These are phyloP conservation scores for Leccinum boreale DNA, from an alignment of 768 basidiomycete species.

Conservation along the genomic window DNA sequence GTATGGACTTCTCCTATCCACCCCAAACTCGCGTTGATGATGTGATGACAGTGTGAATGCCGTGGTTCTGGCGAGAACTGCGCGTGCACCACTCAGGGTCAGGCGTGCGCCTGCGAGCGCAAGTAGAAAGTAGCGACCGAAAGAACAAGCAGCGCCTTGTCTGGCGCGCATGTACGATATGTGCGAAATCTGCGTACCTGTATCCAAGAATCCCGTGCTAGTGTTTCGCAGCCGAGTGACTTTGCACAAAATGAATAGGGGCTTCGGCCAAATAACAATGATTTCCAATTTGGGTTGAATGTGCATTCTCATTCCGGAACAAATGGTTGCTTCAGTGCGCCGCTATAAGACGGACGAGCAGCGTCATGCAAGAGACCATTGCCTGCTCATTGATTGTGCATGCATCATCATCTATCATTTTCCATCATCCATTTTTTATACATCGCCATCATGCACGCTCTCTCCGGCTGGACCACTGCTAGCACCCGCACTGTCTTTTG, in stretches of 20 bases:
- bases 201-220: neutral
- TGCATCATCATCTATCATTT: neutral
- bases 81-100: conserved; percentile 12
- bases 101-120: conserved; percentile 16
- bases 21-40: neutral
- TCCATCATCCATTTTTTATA: neutral
- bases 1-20: neutral
- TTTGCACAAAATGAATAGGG: conserved; percentile 5
- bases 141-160: conserved; percentile 11
- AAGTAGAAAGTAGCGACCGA: conserved; percentile 11
- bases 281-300: conserved; percentile 13
- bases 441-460: conserved; percentile 12
- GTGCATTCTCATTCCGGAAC: neutral
- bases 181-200: neutral
- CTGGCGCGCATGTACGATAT: conserved; percentile 2
- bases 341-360: conserved; percentile 5
- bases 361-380: neutral
- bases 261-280: neutral
- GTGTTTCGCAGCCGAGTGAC: conserved; percentile 1
- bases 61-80: conserved; percentile 18
- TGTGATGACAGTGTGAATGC: conserved; percentile 17
- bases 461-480: neutral
- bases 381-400: conserved; percentile 12
- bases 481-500: conserved; percentile 14
- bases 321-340: neutral